These are phyloP conservation scores for Penicillium palitans DNA, from an alignment of 2,329 filamentous ascomycete species.

Conservation along the genomic window DNA sequence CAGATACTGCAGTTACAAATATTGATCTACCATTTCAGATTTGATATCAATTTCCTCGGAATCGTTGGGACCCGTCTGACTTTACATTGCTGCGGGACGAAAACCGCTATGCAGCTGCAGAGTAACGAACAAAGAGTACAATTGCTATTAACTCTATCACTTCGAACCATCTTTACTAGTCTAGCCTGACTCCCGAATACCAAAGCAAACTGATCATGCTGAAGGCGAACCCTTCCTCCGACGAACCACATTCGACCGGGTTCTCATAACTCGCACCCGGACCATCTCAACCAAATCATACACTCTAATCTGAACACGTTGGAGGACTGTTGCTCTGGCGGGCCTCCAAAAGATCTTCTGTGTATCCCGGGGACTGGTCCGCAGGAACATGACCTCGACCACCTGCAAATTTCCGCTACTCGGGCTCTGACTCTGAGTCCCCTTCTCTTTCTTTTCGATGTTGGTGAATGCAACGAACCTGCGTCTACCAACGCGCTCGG, in stretches of 20 bases:
- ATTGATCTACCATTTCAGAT: not conserved
- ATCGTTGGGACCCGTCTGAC: not conserved
- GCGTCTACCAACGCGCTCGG: not conserved
- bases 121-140: not conserved
- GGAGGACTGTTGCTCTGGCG: not conserved
- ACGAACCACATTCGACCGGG: not conserved
- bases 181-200: not conserved
- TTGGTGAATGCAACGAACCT: not conserved
- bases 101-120: not conserved
- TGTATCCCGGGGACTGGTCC: not conserved
- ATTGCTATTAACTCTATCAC: not conserved
- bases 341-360: constrained; percentile 1
- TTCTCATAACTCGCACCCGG: not conserved
- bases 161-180: too few relatives aligned
- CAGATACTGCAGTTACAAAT: not conserved
- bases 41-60: not conserved
- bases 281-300: not conserved
- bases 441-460: not conserved
- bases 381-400: not conserved
- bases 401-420: not conserved
- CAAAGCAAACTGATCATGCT: not conserved
- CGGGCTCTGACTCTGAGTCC: not conserved
- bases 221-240: not conserved
- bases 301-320: not conserved
- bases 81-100: not conserved